phyloP scores from a whole-genome alignment of 2,329 filamentous ascomycete species.

The Lizonia empirigonia region DNA sequence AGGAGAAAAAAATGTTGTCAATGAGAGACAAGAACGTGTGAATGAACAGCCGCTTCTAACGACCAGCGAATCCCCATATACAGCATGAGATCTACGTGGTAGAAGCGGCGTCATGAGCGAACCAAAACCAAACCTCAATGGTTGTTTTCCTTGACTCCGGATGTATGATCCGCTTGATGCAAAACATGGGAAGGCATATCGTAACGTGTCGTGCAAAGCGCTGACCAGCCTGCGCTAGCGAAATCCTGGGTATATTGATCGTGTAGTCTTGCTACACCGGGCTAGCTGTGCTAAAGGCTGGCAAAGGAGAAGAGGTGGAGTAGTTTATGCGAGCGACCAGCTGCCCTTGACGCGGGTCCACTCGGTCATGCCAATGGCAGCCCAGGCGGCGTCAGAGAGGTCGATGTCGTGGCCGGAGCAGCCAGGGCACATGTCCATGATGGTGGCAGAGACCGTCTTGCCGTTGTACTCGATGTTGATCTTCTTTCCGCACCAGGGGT shows the following conservation, averaged over 20 bases:
- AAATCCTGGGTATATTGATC: constrained; percentile 41
- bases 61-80: constrained; percentile 27
- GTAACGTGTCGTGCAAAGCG: constrained; percentile 49
- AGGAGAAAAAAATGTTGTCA: constrained; percentile 21
- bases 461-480: constrained; percentile 41
- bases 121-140: constrained; percentile 21
- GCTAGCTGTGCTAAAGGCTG: constrained; percentile 33
- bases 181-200: constrained; percentile 30
- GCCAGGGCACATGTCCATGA: constrained; percentile 46
- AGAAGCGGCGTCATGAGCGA: constrained; percentile 17
- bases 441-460: constrained; percentile 32
- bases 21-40: constrained; percentile 40
- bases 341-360: constrained; percentile 33
- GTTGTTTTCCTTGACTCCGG: constrained; percentile 30
- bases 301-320: constrained; percentile 20
- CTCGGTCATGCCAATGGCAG: constrained; percentile 29
- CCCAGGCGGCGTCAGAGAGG: constrained; percentile 40
- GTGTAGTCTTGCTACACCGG: constrained; percentile 16
- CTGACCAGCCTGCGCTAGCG: constrained; percentile 49
- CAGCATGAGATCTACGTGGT: constrained; percentile 24
- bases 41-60: constrained; percentile 11
- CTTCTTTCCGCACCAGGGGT: constrained; percentile 44
- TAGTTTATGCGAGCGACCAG: constrained; percentile 34
- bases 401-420: constrained; percentile 40
- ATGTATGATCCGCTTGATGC: constrained; percentile 31